phyloP scores from a whole-genome alignment of 2,329 filamentous ascomycete genomes.

The Pseudocercospora pini-densiflorae region DNA sequence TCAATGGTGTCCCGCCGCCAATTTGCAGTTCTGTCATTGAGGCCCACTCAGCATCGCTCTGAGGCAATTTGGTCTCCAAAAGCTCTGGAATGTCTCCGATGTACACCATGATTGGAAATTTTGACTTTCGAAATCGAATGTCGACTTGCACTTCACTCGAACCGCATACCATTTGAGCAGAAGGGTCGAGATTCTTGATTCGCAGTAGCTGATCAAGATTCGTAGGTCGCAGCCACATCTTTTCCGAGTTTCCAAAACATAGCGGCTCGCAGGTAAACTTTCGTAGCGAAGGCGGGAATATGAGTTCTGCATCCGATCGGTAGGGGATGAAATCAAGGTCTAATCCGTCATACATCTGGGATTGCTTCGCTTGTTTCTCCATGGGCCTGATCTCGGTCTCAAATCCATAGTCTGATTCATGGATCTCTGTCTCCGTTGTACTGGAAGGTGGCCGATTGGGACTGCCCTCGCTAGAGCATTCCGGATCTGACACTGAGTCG shows the following conservation, averaged over 20 bases:
- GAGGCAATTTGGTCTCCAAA: slow-evolving; percentile 76
- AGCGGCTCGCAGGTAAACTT: not conserved
- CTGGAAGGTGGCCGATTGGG: not conserved
- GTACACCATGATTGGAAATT: slow-evolving; percentile 87
- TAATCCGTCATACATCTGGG: not conserved
- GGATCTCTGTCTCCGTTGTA: not conserved
- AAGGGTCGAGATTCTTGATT: slow-evolving; percentile 84
- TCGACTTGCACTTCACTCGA: slow-evolving; percentile 98
- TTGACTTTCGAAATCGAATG: slow-evolving; percentile 94
- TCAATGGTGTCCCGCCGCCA: slow-evolving; percentile 60
- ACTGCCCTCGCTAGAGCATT: not conserved
- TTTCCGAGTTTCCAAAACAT: slow-evolving; percentile 84
- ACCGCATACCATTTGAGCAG: slow-evolving; percentile 91
- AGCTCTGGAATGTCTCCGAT: slow-evolving; percentile 93
- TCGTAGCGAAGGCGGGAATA: not conserved
- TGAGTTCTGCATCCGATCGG: not conserved
- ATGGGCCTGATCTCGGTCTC: not conserved
- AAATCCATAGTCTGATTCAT: not conserved
- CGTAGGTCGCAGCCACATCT: slow-evolving; percentile 89
- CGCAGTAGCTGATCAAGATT: slow-evolving; percentile 85
- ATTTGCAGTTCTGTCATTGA: slow-evolving; percentile 85
- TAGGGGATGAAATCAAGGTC: not conserved
- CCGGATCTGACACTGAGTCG: slow-evolving; percentile 52
- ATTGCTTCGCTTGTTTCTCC: not conserved
- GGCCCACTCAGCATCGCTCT: slow-evolving; percentile 72